These are phyloP conservation scores for Sarcodon aspratus DNA, from an alignment of 768 basidiomycete species.

Conservation along the genomic window DNA sequence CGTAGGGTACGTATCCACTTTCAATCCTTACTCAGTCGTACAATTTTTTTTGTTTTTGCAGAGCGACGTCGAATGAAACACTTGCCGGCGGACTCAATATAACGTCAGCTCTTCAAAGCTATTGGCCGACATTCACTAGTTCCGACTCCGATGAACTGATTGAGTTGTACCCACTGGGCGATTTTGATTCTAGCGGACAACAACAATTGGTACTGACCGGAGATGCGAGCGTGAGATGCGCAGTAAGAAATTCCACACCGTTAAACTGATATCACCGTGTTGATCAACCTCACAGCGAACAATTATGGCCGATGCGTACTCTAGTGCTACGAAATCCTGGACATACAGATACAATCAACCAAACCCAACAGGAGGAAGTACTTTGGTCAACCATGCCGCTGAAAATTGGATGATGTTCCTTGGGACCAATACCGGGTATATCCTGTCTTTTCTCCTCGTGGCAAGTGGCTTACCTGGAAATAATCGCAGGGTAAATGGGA, in stretches of 20 bases:
- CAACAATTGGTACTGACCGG: constrained; percentile 36
- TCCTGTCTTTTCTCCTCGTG: background rate
- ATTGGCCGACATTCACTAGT: constrained; percentile 34
- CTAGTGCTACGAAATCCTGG: constrained; percentile 26
- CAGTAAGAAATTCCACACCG: constrained; percentile 29
- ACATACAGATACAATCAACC: constrained; percentile 52
- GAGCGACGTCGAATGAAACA: constrained; percentile 53
- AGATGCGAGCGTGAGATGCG: constrained; percentile 39
- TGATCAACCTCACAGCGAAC: constrained; percentile 20
- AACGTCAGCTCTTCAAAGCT: constrained; percentile 22
- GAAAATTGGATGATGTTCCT: constrained; percentile 65
- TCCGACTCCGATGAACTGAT: constrained; percentile 26
- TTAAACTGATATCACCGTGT: background rate
- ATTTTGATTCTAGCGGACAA: constrained; percentile 30
- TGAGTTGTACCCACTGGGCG: constrained; percentile 28
- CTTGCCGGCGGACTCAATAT: constrained; percentile 30
- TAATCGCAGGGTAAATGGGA: constrained; percentile 30
- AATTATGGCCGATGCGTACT: constrained; percentile 32
- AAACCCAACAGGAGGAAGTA: constrained; percentile 28
- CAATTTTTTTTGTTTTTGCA: constrained; percentile 9
- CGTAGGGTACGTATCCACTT: constrained; percentile 33
- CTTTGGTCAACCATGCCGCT: constrained; percentile 34
- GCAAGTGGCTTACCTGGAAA: background rate
- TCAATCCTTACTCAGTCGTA: background rate
- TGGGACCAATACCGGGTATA: constrained; percentile 49